A percentile compares a stretch with the other conserved stretches of the same genome.
phyloP scores from a whole-genome alignment of 495 filamentous ascomycete species.

The Penicillium silybi region DNA sequence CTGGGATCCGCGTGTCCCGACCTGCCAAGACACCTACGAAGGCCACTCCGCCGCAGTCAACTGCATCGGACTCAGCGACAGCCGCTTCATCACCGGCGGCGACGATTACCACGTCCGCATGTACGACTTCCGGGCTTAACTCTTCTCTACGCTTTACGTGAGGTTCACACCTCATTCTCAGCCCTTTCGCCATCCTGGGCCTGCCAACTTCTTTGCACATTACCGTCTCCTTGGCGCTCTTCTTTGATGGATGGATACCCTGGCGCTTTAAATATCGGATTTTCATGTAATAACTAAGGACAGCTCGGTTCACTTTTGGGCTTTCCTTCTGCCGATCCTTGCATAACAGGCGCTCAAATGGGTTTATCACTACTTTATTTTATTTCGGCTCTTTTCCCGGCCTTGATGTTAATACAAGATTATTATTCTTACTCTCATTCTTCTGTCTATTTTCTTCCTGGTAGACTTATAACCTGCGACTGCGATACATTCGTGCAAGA shows the following conservation, averaged over 20 bases:
- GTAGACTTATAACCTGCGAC: too few species aligned
- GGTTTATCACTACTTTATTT: not conserved
- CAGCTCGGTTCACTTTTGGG: not conserved
- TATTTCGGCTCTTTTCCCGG: not conserved
- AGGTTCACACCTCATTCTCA: not conserved
- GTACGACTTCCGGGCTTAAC: conserved; percentile 68
- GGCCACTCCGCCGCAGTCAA: conserved; percentile 89
- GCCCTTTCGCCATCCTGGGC: not conserved
- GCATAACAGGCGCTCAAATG: not conserved
- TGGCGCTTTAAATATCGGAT: conserved; percentile 8
- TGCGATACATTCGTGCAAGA: too few species aligned
- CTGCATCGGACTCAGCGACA: conserved; percentile 85
- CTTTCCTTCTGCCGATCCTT: not conserved
- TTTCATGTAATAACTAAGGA: not conserved
- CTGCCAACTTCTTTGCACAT: not conserved
- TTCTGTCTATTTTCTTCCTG: not conserved
- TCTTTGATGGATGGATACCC: conserved; percentile 20
- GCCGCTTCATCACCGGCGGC: conserved; percentile 79
- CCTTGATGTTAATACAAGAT: not conserved
- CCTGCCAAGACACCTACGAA: conserved; percentile 85
- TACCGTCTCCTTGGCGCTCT: conserved; percentile 2
- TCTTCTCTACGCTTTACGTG: conserved; percentile 1
- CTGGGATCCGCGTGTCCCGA: conserved; percentile 90
- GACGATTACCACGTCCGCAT: conserved; percentile 90
- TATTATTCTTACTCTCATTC: not conserved